Base-by-base conservation (phyloP, 1,284 basidiomycete genomes). In the Sporisorium exsertum region DNA sequence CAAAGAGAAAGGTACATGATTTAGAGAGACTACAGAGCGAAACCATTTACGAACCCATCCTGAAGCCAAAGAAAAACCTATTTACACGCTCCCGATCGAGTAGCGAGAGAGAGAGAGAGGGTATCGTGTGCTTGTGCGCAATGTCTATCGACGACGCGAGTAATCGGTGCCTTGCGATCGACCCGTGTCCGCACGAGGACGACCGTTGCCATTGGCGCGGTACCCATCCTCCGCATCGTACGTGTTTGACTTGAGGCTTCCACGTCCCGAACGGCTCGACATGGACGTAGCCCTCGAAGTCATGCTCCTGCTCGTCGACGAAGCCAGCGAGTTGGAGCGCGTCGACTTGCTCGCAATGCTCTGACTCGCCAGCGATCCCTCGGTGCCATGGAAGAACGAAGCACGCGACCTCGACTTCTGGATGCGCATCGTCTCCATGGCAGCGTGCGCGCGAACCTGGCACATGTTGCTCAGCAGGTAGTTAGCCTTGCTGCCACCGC, bases 401-500 rank as follows among this genome's bases (percentile, higher is more conserved):
- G 64, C 46, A 16, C 78, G 62, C 53, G 73, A 77, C 16, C 80
- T 47, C 57, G 62, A 70, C 49, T 66, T 72, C 50, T 77, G 68
- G 56, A 83, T 81, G 22, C 81, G 72, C 74, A 82, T 77, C 58
- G 81, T 82, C 68, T 82, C 81, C 64, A 82, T 71, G 15, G 81
- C 80, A 7, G 80, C 79, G 68, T 84, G 74, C 5, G 80, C 70
- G 42, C 83, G 82, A 47, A 85, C 75, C 64, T 80, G 77, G 62
- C 83, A 84, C 79, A 83, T 80, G 79, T 81, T 80, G 64, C 70
- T 72, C 46, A 85, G 66, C 49, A 82, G 72, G 71, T 85, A 85
- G 66, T 77, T 74, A 47, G 84, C 84, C 76, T 84, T 81, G 63
- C 70, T 69, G 27, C 64, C 64, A 54, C 72, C 74, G 6, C 76